A percentile compares a stretch with the other conserved stretches of the same genome.
These are phyloP conservation scores for Primulina huaijiensis DNA, from an alignment of 257 asterid genomes.

Conservation along the genomic window DNA sequence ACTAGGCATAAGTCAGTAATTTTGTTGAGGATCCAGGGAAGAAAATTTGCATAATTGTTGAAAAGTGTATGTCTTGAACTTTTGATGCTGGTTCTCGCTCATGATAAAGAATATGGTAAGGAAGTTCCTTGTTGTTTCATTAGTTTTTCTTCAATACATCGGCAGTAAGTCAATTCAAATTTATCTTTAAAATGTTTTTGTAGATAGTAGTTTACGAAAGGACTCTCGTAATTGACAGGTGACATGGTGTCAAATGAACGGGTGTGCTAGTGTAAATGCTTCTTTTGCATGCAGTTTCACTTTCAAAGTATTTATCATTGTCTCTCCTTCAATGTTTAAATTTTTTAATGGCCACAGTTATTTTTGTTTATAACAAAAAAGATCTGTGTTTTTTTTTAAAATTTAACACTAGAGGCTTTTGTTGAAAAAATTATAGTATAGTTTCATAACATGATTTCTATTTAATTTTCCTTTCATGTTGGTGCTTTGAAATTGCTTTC, in stretches of 20 bases:
- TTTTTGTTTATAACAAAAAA: neutral
- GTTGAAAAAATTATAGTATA: neutral
- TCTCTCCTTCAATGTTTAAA: neutral
- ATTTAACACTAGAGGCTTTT: neutral
- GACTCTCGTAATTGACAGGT: neutral
- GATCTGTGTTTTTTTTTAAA: neutral
- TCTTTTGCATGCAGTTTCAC: neutral
- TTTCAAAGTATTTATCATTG: neutral
- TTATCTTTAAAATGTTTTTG: neutral
- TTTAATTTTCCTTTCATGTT: neutral
- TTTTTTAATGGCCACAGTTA: neutral
- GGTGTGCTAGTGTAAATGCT: neutral
- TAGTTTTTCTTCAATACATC: neutral
- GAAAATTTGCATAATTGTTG: neutral
- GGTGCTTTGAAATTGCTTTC: constrained; percentile 15
- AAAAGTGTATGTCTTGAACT: neutral
- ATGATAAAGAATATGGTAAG: neutral
- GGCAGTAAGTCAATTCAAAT: neutral
- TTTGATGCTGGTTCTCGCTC: neutral
- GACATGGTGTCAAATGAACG: neutral
- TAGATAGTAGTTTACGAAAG: neutral
- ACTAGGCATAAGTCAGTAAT: neutral
- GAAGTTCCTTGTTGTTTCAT: neutral
- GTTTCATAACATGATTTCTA: neutral
- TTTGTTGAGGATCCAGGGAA: constrained; percentile 11